Evolutionary conservation across 2,329 filamentous ascomycete species (phyloP), one percentile per base, ranked within the genome.

Genomic region (Aspergillus candidus): DNA sequence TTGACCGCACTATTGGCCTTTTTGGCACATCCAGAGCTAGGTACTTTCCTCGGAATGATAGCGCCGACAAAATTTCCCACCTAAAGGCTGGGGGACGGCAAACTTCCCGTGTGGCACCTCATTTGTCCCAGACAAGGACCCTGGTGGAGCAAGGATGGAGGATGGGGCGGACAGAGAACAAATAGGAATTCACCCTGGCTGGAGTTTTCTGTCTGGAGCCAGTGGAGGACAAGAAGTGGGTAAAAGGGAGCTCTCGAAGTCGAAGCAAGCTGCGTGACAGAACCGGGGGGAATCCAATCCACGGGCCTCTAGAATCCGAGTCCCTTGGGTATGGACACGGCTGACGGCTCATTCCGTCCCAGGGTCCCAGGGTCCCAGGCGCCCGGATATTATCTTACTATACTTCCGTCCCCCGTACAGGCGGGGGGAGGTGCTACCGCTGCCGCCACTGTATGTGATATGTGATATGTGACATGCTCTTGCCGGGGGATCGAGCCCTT

Each of bases 81-180:
- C 31, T 40, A 44, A 46, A 47, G 38, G 38, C 40, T 38, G 32
- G 43, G 40, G 38, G 32, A 27, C 34, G 36, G 44, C 46, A 49
- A 41, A 46, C 49, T 46, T 49, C 51, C 51, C 46, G 49, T 46
- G 43, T 51, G 46, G 40, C 51, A 48, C 50, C 53, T 54, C 52
- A 50, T 49, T 53, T 53, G 43, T 51, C 43, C 48, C 44, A 46
- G 46, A 48, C 44, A 45, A 44, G 43, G 43, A 35, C 34, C 42
- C 35, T 32, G n/a, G 43, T 40, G 38, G 44, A 45, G 48, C 35
- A 38, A 35, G 42, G 31, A 43, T 36, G 29, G 31, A 32, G 39
- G 36, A 44, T 34, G 44, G 48, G 44, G 44, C 38, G 27, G 40
- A 38, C 22, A 27, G 38, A 22, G 42, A 43, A 34, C 52, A 47